Evolutionary conservation across 2,329 filamentous ascomycete genomes (phyloP).

Genomic region (Thielaviopsis punctulata): DNA sequence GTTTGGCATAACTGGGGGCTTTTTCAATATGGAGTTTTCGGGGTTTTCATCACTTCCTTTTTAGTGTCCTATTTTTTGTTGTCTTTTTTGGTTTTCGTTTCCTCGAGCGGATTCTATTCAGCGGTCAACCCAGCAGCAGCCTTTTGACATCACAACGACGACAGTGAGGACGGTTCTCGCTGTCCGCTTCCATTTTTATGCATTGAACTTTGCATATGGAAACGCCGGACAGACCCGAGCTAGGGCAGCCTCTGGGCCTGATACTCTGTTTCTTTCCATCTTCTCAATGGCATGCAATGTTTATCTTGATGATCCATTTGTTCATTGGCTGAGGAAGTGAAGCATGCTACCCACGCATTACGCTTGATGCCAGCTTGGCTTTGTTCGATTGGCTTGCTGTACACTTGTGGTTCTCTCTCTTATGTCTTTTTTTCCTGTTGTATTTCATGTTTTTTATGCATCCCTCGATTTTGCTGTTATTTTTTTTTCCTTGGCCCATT

Average conservation of each 20-base stretch:
- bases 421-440: not conserved
- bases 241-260: not conserved
- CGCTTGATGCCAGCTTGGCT: not conserved
- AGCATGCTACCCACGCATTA: not conserved
- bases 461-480: not conserved
- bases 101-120: not conserved
- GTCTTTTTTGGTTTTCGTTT: not conserved
- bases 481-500: not conserved
- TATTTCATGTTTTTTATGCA: constrained; percentile 2
- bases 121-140: not conserved
- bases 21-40: constrained; percentile 1
- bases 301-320: not conserved
- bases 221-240: constrained; percentile 2
- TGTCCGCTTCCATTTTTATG: not conserved
- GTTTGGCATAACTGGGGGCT: not conserved
- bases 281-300: not conserved
- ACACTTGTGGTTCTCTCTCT: not conserved
- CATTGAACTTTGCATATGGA: not conserved
- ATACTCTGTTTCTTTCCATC: not conserved
- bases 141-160: not conserved
- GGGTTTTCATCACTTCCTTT: constrained; percentile 3
- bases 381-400: not conserved
- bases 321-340: not conserved
- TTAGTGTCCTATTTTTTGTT: not conserved
- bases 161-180: constrained; percentile 6